Percentiles rank a stretch among this genome's conserved stretches.
Evolutionary conservation across 1,284 basidiomycete genomes (phyloP).

Genomic region (Rhodofomes roseus): DNA sequence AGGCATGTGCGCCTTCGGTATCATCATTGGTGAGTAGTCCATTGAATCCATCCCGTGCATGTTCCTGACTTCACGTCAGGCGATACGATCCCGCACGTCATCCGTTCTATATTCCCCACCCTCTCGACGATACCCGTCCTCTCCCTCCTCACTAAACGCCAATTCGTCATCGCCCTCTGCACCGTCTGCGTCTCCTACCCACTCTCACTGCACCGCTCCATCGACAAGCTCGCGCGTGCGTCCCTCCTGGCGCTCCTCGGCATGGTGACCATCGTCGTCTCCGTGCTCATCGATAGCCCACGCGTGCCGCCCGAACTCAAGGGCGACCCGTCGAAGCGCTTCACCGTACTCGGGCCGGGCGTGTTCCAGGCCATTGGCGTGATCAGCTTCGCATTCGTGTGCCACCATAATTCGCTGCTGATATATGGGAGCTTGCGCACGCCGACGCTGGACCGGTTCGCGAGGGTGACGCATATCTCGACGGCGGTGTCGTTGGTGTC

Average conservation of each 20-base stretch:
- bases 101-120: slow-evolving; percentile 83
- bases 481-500: slow-evolving; percentile 79
- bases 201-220: slow-evolving; percentile 93
- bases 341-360: slow-evolving; percentile 72
- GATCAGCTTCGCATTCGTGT: slow-evolving; percentile 94
- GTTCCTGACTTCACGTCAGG: slow-evolving; percentile 51
- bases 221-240: slow-evolving; percentile 93
- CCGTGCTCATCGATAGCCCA: slow-evolving; percentile 85
- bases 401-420: slow-evolving; percentile 90
- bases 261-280: slow-evolving; percentile 91
- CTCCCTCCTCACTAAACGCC: slow-evolving; percentile 77
- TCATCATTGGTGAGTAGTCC: slow-evolving; percentile 67
- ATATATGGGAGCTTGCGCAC: slow-evolving; percentile 94
- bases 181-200: slow-evolving; percentile 91
- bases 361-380: slow-evolving; percentile 93
- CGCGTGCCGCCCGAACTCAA: slow-evolving; percentile 77
- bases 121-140: slow-evolving; percentile 68
- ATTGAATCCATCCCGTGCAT: slow-evolving; percentile 14
- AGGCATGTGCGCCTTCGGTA: slow-evolving; percentile 96
- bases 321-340: slow-evolving; percentile 70
- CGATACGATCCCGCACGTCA: slow-evolving; percentile 95
- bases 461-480: slow-evolving; percentile 90
- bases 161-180: slow-evolving; percentile 84
- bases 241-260: slow-evolving; percentile 86
- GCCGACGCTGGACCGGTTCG: slow-evolving; percentile 93